A percentile compares a stretch with the other conserved stretches of the same genome.
These are phyloP conservation scores for Pseudogymnoascus pannorum DNA, from an alignment of 2,329 filamentous ascomycete species.

Conservation along the genomic window DNA sequence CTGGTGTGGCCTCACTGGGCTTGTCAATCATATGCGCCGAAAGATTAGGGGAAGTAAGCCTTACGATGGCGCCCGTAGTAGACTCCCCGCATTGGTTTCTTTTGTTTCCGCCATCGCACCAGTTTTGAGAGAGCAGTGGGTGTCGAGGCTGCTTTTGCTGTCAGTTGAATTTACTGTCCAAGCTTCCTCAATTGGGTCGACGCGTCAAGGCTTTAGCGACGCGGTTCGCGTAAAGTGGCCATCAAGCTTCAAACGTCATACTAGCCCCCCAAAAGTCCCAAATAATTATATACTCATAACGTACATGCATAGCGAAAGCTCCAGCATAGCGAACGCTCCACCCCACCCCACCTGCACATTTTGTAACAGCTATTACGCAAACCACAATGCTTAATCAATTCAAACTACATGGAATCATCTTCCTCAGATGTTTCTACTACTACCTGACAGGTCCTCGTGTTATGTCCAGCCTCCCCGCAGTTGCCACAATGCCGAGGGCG, in stretches of 20 bases:
- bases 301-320: too few species aligned
- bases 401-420: too few species aligned
- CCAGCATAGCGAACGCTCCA: too few species aligned
- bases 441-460: too few species aligned
- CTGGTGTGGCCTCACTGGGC: conserved; percentile 32
- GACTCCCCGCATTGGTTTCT: conserved; percentile 24
- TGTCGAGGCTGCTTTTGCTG: neutral
- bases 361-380: too few species aligned
- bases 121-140: neutral
- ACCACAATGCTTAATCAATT: too few species aligned
- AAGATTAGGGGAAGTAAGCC: conserved; percentile 19
- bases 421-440: too few species aligned
- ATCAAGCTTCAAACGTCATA: neutral
- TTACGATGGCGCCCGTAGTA: conserved; percentile 45
- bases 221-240: conserved; percentile 8
- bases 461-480: too few species aligned
- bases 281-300: too few species aligned
- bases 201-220: conserved; percentile 8
- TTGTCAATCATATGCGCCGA: neutral
- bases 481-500: too few species aligned
- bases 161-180: neutral
- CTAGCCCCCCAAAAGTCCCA: neutral
- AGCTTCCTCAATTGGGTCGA: neutral
- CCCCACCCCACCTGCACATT: too few species aligned
- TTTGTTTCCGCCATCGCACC: conserved; percentile 18